phyloP scores from a whole-genome alignment of 2,329 filamentous ascomycete genomes.

The Hyphodiscus sp. region DNA sequence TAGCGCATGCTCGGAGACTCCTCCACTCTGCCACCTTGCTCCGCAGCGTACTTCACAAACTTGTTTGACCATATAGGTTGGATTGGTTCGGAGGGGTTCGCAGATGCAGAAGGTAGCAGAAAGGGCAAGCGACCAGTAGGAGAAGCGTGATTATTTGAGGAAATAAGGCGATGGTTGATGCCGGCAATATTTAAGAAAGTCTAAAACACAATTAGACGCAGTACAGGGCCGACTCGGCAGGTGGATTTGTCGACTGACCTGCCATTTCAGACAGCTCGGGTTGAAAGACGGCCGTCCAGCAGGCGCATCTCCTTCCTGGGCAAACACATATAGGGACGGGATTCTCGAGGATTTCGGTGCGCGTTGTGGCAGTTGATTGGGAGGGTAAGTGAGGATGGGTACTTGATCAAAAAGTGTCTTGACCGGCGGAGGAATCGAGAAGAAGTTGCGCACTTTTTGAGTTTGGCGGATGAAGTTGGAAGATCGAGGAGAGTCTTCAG shows the following conservation, averaged over 20 bases:
- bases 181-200: constrained; percentile 74
- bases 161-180: constrained; percentile 57
- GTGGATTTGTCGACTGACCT: constrained; percentile 51
- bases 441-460: constrained; percentile 19
- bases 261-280: constrained; percentile 91
- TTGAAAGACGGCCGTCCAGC: constrained; percentile 72
- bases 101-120: constrained; percentile 51
- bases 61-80: constrained; percentile 55
- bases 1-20: constrained; percentile 43
- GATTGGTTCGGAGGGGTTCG: constrained; percentile 29
- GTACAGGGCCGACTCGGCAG: not conserved
- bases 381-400: constrained; percentile 67
- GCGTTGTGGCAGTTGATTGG: constrained; percentile 67
- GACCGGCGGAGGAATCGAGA: constrained; percentile 60
- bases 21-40: constrained; percentile 39
- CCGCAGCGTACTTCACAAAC: constrained; percentile 61
- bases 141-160: constrained; percentile 90
- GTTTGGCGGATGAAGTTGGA: constrained; percentile 14
- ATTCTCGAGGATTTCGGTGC: constrained; percentile 41
- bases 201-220: constrained; percentile 38
- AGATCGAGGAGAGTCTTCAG: constrained; percentile 5
- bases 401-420: constrained; percentile 80
- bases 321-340: constrained; percentile 70
- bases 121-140: constrained; percentile 86
- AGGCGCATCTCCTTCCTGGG: constrained; percentile 54